Evolutionary conservation across 805 yeast species (phyloP), one percentile per base, ranked within the genome.

Genomic region (Ogataea populi-albae): DNA sequence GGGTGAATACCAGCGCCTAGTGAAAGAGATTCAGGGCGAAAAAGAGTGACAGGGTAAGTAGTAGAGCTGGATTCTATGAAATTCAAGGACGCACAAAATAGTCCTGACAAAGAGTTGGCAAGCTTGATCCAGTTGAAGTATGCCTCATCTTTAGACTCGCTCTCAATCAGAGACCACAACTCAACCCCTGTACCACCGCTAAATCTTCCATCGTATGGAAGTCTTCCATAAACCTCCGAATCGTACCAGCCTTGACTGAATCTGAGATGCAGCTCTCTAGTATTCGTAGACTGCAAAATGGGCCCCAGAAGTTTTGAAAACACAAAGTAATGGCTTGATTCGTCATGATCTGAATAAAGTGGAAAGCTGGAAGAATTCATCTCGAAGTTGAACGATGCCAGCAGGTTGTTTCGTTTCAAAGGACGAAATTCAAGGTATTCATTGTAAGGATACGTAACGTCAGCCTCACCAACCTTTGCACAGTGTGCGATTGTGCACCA

Each of bases 221-320:
- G 67, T 30, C 68, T 64, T 0, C 98, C 98, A 94, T 96, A 93
- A 6, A 71, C 65, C 40, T 82, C 86, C 1, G 89, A 66, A 54
- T 93, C 96, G 91, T 96, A 93, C 79, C 88, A 84, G 0, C 98
- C 98, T 59, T 86, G 95, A 2, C 94, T 75, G 55, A 93, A 93
- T 36, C 97, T 65, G 41, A 93, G 63, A 57, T 86, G 95, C 29
- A 93, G 65, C 50, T 86, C 89, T 36, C 84, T 69, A 0, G 94
- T 73, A 40, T 73, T 68, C 2, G 95, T 74, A 9, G 71, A 61
- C 26, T 74, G 77, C 10, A 93, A 54, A 2, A 91, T 70, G 19
- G 95, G 93, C 3, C 87, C 91, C 6, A 93, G 63, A 1, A 87
- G 68, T 41, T 84, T 75, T 0, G 98, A 97, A 50, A 93, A 89